Conservation (phyloP, 2,329 filamentous ascomycete genomes). For the Beauveria australis region DNA sequence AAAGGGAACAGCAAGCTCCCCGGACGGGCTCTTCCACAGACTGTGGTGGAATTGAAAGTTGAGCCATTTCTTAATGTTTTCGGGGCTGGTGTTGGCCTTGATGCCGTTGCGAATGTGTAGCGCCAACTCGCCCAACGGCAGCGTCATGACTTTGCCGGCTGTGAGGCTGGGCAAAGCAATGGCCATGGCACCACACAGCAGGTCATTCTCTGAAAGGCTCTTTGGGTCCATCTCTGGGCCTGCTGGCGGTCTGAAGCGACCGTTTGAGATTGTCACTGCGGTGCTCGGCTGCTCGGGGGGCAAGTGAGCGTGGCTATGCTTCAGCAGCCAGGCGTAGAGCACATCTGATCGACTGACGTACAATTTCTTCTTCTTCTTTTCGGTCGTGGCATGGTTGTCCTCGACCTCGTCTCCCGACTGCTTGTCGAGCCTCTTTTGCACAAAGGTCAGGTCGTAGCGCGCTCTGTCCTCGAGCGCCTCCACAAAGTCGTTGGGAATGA, state of each 20-base stretch:
- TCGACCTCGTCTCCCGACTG: background rate
- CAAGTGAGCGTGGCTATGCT: slow-evolving; percentile 2
- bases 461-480: background rate
- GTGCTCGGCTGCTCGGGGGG: background rate
- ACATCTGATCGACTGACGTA: slow-evolving; percentile 1
- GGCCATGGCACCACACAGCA: background rate
- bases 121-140: slow-evolving; percentile 3
- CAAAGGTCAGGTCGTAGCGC: background rate
- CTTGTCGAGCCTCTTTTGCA: background rate
- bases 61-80: background rate
- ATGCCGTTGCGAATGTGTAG: background rate
- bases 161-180: background rate
- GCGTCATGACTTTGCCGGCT: background rate
- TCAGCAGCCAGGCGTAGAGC: slow-evolving; percentile 3
- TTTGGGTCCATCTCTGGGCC: background rate
- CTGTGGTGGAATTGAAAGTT: background rate
- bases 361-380: background rate
- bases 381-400: background rate
- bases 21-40: background rate
- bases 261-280: background rate
- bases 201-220: background rate
- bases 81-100: background rate
- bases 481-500: background rate
- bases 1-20: background rate
- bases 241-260: background rate